Evolutionary conservation across 208 protist species (phyloP).

Genomic region (Crithidia expoeki): DNA sequence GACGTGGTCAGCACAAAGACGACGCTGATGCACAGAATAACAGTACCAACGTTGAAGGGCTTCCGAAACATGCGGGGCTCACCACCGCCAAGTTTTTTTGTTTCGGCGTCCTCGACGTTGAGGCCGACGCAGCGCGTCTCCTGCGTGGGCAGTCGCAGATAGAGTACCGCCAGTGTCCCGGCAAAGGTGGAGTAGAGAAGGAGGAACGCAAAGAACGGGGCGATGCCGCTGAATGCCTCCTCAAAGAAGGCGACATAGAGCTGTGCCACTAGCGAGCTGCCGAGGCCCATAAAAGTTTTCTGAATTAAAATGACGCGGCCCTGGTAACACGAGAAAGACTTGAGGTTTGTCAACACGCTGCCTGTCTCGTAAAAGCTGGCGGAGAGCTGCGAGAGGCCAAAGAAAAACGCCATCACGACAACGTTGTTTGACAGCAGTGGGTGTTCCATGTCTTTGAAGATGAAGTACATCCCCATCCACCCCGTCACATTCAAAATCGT

Average conservation of each 20-base stretch:
- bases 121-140: constrained; percentile 66
- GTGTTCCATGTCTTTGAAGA: constrained; percentile 58
- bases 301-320: constrained; percentile 83
- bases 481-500: constrained; percentile 68
- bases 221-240: constrained; percentile 38
- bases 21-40: constrained; percentile 52
- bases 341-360: constrained; percentile 76
- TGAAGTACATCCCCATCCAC: constrained; percentile 73
- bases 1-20: constrained; percentile 51
- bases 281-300: constrained; percentile 89
- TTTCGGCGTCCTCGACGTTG: constrained; percentile 58
- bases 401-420: constrained; percentile 65
- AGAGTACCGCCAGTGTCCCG: constrained; percentile 55
- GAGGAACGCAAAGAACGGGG: constrained; percentile 73
- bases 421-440: constrained; percentile 49
- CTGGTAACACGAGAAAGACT: constrained; percentile 75
- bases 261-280: constrained; percentile 75
- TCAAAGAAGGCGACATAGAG: constrained; percentile 81
- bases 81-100: constrained; percentile 46
- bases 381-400: constrained; percentile 77
- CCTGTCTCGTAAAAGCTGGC: constrained; percentile 86
- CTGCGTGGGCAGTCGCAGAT: constrained; percentile 55
- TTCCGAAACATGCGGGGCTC: constrained; percentile 59
- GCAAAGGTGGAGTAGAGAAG: constrained; percentile 55
- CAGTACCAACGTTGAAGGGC: constrained; percentile 69